Evolutionary conservation across 352 stramenopile species (phyloP), one percentile per base, ranked within the genome.

Genomic region (Phytophthora pistaciae): DNA sequence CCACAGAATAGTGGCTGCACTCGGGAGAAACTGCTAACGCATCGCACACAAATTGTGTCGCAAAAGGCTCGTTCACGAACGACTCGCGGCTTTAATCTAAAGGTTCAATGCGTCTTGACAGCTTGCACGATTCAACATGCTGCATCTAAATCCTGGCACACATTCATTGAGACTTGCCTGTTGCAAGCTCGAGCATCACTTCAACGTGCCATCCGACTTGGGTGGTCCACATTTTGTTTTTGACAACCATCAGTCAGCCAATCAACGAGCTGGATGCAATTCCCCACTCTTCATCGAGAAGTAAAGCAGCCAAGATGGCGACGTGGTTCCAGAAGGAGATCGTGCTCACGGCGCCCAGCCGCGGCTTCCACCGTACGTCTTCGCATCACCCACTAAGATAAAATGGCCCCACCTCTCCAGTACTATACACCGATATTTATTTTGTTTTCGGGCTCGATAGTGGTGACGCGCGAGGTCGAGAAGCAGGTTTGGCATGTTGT

Each of bases 251-350:
- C 42, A 49, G n/a, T 16, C 36, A 44, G 13, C 36, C 36, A 44
- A 44, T 44, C 20, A 29, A 14, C 11, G 14, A 61, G 0, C 5
- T 60, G 29, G 29, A 21, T 21, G 31, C 18, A 38, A 20, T 31
- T 64, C 31, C 27, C 20, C 16, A 48, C 18, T 58, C 46, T 62
- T n/a, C 18, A 56, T 9, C 18, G 38, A 44, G 38, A 33, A 0
- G 14, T 18, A 44, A 49, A 52, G 16, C 14, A 68, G 25, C 36
- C 9, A 68, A 42, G 10, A 92, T 87, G 77, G 70, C 83, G 65
- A 92, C 77, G 46, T 96, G 88, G 88, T 87, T 96, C 68, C 88
- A 96, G 78, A 96, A 94, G 80, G 87, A 96, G 84, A 94, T 96
- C 73, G 83, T 84, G 57, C 71, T 96, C 14, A 92, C 81, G 68